These are phyloP conservation scores for Bauhinia variegata DNA, from an alignment of 306 rosid genomes.

Conservation along the genomic window DNA sequence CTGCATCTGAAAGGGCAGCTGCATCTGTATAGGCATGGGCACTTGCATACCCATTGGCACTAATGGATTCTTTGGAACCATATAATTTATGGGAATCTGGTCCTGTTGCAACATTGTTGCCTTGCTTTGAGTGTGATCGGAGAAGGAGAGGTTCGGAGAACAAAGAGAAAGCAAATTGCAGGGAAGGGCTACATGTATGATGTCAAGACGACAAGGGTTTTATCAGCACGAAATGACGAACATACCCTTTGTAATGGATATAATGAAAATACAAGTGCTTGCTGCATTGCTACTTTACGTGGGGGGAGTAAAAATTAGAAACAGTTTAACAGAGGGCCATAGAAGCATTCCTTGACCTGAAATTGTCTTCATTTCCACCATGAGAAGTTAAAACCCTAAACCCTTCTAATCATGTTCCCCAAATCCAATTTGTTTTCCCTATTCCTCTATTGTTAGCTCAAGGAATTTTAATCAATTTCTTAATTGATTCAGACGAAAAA, in stretches of 20 bases:
- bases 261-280: no score
- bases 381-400: no score
- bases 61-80: conserved; percentile 23
- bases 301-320: no score
- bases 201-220: conserved; percentile 9
- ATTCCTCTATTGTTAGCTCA: conserved; percentile 23
- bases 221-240: background rate
- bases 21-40: conserved; percentile 27
- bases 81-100: conserved; percentile 46
- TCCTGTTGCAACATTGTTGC: conserved; percentile 55
- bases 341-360: no score
- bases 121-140: background rate
- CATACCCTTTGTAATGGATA: no score
- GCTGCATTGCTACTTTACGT: no score
- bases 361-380: background rate
- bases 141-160: background rate
- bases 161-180: background rate
- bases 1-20: conserved; percentile 39
- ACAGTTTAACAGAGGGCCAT: no score
- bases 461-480: no score
- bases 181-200: background rate
- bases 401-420: conserved; percentile 23
- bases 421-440: background rate
- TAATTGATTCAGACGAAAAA: no score
- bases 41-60: conserved; percentile 32